These are phyloP conservation scores for Claviceps africana DNA, from an alignment of 2,329 filamentous ascomycete species.

Conservation along the genomic window DNA sequence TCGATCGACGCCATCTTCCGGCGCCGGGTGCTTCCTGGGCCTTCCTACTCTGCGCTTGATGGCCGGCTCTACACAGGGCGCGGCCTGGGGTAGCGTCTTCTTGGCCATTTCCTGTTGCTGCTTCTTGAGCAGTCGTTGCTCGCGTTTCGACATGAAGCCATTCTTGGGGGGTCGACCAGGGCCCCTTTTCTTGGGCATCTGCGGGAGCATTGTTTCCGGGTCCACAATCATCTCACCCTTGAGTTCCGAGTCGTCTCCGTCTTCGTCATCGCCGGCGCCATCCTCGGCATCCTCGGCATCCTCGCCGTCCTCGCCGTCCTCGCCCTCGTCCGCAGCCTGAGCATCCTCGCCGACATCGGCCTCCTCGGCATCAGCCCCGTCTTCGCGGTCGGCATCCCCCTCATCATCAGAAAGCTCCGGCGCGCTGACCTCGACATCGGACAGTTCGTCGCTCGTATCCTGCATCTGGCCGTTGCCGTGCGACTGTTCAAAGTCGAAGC, in stretches of 20 bases:
- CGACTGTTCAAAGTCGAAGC: slow-evolving; percentile 55
- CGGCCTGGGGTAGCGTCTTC: slow-evolving; percentile 33
- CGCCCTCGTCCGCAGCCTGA: slow-evolving; percentile 11
- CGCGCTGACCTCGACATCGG: slow-evolving; percentile 28
- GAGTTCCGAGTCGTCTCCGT: slow-evolving; percentile 9
- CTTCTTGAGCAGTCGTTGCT: slow-evolving; percentile 51
- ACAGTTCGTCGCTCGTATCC: slow-evolving; percentile 41
- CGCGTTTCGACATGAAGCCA: slow-evolving; percentile 69
- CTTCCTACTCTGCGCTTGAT: slow-evolving; percentile 52
- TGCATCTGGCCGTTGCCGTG: slow-evolving; percentile 41
- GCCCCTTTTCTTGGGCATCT: slow-evolving; percentile 53
- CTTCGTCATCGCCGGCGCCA: slow-evolving; percentile 11
- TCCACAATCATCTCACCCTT: slow-evolving; percentile 17
- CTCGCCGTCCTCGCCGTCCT: slow-evolving; percentile 5
- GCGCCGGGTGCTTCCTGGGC: slow-evolving; percentile 47
- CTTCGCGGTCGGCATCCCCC: slow-evolving; percentile 15
- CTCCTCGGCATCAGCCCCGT: slow-evolving; percentile 1
- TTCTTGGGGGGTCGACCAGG: slow-evolving; percentile 74
- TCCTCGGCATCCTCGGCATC: slow-evolving; percentile 8
- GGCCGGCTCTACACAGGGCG: slow-evolving; percentile 33
- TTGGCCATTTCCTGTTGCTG: slow-evolving; percentile 32
- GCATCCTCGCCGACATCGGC: neutral
- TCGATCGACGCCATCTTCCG: slow-evolving; percentile 38
- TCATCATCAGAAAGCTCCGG: slow-evolving; percentile 27
- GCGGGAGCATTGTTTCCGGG: slow-evolving; percentile 23